Evolutionary conservation across 805 yeast genomes (phyloP).

Genomic region (Phaffomyces opuntiae): DNA sequence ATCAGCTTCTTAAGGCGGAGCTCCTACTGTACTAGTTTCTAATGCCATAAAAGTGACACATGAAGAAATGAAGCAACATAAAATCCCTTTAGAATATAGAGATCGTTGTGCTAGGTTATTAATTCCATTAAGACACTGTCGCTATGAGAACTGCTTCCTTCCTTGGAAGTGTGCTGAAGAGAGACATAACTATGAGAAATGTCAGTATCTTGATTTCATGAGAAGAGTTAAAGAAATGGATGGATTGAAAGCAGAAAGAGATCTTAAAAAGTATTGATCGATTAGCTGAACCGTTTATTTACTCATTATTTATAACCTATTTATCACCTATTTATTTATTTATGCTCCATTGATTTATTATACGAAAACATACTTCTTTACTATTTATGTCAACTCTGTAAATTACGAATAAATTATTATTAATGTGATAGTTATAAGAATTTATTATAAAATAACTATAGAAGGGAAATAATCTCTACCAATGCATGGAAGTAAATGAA

Average conservation of each 20-base stretch:
- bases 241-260: slow-evolving; percentile 36
- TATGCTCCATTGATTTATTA: slow-evolving; percentile 3
- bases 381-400: too few species aligned
- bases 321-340: background rate
- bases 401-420: too few species aligned
- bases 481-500: too few species aligned
- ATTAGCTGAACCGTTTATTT: background rate
- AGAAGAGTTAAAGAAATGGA: slow-evolving; percentile 72
- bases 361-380: too few species aligned
- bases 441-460: too few species aligned
- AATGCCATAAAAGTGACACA: slow-evolving; percentile 46
- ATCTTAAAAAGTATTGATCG: background rate
- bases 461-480: too few species aligned
- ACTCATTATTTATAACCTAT: background rate
- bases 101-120: slow-evolving; percentile 73
- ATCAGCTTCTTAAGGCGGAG: too few species aligned
- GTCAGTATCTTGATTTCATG: slow-evolving; percentile 75
- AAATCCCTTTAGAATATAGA: slow-evolving; percentile 72
- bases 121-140: slow-evolving; percentile 56
- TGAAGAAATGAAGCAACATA: slow-evolving; percentile 75
- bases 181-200: slow-evolving; percentile 79
- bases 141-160: slow-evolving; percentile 46
- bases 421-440: too few species aligned
- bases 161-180: slow-evolving; percentile 75
- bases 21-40: too few species aligned